Conservation (phyloP, 352 stramenopile species). For the Hyaloperonospora arabidopsidis region DNA sequence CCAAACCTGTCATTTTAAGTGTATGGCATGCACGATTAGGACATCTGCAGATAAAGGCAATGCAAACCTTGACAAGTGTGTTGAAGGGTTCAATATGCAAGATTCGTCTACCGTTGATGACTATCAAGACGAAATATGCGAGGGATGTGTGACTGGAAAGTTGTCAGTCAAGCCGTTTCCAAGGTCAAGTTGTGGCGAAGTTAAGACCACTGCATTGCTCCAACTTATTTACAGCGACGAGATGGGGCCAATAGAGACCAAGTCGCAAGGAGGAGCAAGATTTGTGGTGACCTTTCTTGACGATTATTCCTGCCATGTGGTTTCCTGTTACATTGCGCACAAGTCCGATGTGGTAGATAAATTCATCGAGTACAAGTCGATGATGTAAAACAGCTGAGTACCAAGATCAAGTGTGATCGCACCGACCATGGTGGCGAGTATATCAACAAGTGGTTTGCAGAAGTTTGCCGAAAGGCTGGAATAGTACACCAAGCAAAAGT, state of each 20-base stretch:
- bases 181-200: not conserved
- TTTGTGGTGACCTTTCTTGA: too few species aligned
- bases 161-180: not conserved
- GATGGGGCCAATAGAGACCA: constrained; percentile 5
- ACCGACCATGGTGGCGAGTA: too few species aligned
- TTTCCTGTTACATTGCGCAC: too few species aligned
- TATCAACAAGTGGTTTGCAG: too few species aligned
- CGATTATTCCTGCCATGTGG: too few species aligned
- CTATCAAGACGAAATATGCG: not conserved
- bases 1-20: not conserved
- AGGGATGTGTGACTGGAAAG: not conserved
- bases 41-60: not conserved
- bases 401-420: too few species aligned
- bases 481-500: too few species aligned
- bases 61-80: not conserved
- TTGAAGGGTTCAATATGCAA: not conserved
- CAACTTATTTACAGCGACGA: not conserved
- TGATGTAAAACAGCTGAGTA: too few species aligned
- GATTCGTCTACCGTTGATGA: not conserved
- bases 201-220: not conserved
- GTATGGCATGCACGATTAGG: not conserved
- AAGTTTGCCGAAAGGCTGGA: too few species aligned
- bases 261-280: constrained; percentile 2
- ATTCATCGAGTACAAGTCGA: too few species aligned
- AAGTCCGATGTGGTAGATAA: too few species aligned